Evolutionary conservation across 1,284 basidiomycete species (phyloP).

Genomic region (Sparassis latifolia): DNA sequence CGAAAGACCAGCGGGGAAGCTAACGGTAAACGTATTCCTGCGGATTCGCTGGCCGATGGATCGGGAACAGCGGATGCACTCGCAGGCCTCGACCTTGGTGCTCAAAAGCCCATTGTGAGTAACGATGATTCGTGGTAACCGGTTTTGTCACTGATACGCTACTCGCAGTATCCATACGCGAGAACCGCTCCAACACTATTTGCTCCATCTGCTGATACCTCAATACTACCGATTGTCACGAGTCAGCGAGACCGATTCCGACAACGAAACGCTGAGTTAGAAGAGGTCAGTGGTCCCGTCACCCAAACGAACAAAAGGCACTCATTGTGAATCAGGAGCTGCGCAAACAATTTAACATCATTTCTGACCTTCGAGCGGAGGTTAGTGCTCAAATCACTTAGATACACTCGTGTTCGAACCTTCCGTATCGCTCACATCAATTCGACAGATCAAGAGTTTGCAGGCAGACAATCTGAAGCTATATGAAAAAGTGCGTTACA

Average conservation of each 20-base stretch:
- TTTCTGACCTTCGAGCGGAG: constrained; percentile 85
- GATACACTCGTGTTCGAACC: not conserved
- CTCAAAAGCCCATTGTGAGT: constrained; percentile 33
- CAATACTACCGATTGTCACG: constrained; percentile 93
- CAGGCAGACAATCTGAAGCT: constrained; percentile 92
- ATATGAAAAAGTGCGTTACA: constrained; percentile 95
- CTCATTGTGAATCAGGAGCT: constrained; percentile 58
- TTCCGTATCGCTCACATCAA: not conserved
- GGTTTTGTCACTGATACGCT: not conserved
- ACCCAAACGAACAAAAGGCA: not conserved
- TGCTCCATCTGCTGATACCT: constrained; percentile 74
- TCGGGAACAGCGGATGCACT: constrained; percentile 36
- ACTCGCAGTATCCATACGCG: constrained; percentile 34
- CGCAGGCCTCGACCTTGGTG: constrained; percentile 66
- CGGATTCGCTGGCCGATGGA: constrained; percentile 11
- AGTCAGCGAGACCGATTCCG: constrained; percentile 94
- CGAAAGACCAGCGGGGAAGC: constrained; percentile 31
- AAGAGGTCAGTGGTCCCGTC: constrained; percentile 59
- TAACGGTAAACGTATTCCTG: constrained; percentile 9
- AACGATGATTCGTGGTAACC: constrained; percentile 1
- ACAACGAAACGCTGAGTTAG: constrained; percentile 91
- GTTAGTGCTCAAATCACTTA: constrained; percentile 46
- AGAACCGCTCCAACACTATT: constrained; percentile 63
- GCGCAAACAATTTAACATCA: constrained; percentile 87
- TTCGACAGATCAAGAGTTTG: constrained; percentile 39